A percentile compares a stretch with the other conserved stretches of the same genome.
Conservation (phyloP, 129 eudicot species). For the Ambrosia trifida region DNA sequence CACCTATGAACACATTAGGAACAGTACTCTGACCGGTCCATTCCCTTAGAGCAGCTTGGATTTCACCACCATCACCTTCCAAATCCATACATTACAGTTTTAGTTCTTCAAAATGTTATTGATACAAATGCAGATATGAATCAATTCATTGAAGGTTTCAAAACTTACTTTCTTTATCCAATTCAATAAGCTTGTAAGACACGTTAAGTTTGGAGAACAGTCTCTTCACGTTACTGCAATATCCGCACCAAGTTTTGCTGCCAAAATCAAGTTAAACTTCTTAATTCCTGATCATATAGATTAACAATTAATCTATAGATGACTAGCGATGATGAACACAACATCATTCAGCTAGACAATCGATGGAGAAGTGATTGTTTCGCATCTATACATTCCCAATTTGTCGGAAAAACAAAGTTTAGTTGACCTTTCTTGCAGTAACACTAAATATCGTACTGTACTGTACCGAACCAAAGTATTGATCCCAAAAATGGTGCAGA, state of each 20-base stretch:
- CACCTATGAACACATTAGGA: conserved; percentile 88
- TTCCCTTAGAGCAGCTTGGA: conserved; percentile 72
- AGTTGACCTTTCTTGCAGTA: too few species aligned
- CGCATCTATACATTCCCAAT: too few species aligned
- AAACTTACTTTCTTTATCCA: conserved; percentile 80
- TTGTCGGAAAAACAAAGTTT: too few species aligned
- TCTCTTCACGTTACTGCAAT: conserved; percentile 62
- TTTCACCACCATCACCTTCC: conserved; percentile 71
- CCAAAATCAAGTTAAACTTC: not conserved
- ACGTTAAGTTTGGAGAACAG: conserved; percentile 71
- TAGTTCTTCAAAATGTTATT: conserved; percentile 7
- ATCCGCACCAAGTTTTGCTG: conserved; percentile 90
- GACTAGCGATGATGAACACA: not conserved
- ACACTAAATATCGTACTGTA: too few species aligned
- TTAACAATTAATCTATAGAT: not conserved
- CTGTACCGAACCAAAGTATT: too few species aligned
- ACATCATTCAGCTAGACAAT: not conserved
- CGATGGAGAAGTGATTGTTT: too few species aligned
- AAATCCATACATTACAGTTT: not conserved
- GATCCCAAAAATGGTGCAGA: too few species aligned
- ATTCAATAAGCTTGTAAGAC: conserved; percentile 61
- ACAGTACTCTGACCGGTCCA: conserved; percentile 92
- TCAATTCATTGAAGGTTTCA: not conserved
- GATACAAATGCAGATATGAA: not conserved
- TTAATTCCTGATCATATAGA: not conserved